Evolutionary conservation across 164 flowering plant species (phyloP).

Genomic region (Hamamelis virginiana): DNA sequence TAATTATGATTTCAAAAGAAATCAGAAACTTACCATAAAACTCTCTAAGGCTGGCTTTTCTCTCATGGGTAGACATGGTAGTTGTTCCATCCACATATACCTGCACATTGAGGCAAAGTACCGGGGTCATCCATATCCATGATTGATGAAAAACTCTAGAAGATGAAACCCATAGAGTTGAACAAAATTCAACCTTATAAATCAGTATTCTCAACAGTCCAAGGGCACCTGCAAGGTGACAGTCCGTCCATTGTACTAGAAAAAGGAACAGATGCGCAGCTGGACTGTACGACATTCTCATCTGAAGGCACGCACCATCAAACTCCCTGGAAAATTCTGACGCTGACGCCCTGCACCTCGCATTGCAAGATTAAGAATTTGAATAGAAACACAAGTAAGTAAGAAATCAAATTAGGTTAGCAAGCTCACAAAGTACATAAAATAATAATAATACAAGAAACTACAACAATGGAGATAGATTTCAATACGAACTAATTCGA

Average conservation of each 20-base stretch:
- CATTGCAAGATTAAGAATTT: conserved; percentile 7
- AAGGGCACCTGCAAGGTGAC: conserved; percentile 85
- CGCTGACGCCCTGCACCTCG: conserved; percentile 76
- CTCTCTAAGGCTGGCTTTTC: conserved; percentile 75
- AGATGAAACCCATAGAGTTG: not conserved
- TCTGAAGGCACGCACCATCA: conserved; percentile 94
- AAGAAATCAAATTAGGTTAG: not conserved
- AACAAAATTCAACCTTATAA: conserved; percentile 46
- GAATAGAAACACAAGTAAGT: conserved; percentile 3
- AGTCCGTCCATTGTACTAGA: conserved; percentile 92
- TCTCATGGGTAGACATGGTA: conserved; percentile 71
- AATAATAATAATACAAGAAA: too few relatives aligned
- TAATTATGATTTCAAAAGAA: not conserved
- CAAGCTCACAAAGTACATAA: too few relatives aligned
- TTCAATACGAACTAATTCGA: too few relatives aligned
- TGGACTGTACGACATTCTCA: conserved; percentile 93
- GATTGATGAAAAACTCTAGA: conserved; percentile 1
- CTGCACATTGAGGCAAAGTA: conserved; percentile 27
- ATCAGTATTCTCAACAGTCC: conserved; percentile 71
- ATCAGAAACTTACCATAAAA: conserved; percentile 53
- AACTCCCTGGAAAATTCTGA: conserved; percentile 79
- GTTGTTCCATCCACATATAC: conserved; percentile 78
- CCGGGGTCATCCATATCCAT: not conserved
- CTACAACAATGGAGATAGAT: too few relatives aligned
- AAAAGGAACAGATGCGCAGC: conserved; percentile 85